Evolutionary conservation across 2,329 filamentous ascomycete species (phyloP), one percentile per base, ranked within the genome.

Genomic region (Penicillium sp.): DNA sequence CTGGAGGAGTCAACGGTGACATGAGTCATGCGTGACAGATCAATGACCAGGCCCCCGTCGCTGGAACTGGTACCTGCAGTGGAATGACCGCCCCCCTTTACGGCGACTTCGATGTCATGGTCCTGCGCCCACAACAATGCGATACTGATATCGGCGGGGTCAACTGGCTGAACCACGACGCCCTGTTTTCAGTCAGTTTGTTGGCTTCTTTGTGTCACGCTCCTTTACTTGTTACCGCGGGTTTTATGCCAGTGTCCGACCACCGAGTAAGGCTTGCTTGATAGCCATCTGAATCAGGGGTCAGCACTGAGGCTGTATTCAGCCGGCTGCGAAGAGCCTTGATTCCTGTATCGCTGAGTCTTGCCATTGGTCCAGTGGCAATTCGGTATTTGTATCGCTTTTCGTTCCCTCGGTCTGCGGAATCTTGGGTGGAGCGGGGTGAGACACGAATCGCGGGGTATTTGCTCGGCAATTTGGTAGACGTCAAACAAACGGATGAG

Each of bases 11-110:
- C 77, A 9, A 87, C 81, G 0, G 68, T 72, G 11, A 86, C 81
- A 0, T 71, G 64, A 2, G 79, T 76, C 79, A 88, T 81, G 27
- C 78, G 72, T 2, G 76, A 76, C 16, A 88, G 75, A 63, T 86
- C 83, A 54, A 88, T 80, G 10, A 87, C 79, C 43, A 87, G 72
- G 5, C 84, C 85, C n/a, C 80, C 79, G 27, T 79, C 68, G 1
- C 81, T 81, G 1, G 81, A 84, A 10, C 81, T 82, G 4, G 79
- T 77, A 4, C 83, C 83, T 1, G 79, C 78, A 0, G 83, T 83
- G 2, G 81, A 83, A 70, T 87, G 67, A 3, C 71, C 69, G 13
- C 71, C 68, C 4, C 70, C 67, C 52, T 70, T 67, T 10, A 72
- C 63, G 8, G 69, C 69, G 45, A 72, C 46, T 19, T 72, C 67